Evolutionary conservation across 1,284 basidiomycete species (phyloP), one percentile per base, ranked within the genome.

Genomic region (Golubevia sp.): DNA sequence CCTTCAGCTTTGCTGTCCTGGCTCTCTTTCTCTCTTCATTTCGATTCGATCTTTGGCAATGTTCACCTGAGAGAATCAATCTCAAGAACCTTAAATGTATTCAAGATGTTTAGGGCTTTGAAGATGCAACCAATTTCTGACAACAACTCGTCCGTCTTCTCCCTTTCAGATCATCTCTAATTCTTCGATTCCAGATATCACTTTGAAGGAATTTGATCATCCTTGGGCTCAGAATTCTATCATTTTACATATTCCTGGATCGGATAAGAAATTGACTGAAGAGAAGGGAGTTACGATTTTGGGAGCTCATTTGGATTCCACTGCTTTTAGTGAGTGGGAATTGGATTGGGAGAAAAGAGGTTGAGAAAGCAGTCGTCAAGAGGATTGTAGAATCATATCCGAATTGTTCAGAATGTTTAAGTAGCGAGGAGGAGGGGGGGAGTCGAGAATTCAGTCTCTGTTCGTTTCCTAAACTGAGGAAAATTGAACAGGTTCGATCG

Each of bases 151-250:
- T 49, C 48, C 6, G 11, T 18, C 30, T 56, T 67, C 15, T 49
- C 3, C 13, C 15, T 60, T 20, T 38, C 44, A 15, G 48, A 54
- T 24, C 7, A 27, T 49, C 68, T 65, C 30, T 49, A 62, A 34
- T 55, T 56, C 56, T 57, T 67, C 49, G 56, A 61, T 55, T 55
- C 62, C 62, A 51, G 85, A 85, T 30, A 91, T 96, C 76, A 88
- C 87, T 4, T 86, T 95, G 63, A 85, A 87, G 30, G 93, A 95
- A 83, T 97, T 97, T 82, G 71, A 87, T 63, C 96, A 99, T 83
- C 85, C 89, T 0, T 99, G 96, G 96, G 91, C 90, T 8, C 96
- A 99, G 87, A 92, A 92, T 85, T 89, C 90, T 54, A 91, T 99
- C 77, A 92, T 91, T 26, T 59, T 80, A 26, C 68, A 64, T 30